Evolutionary conservation across 1,284 basidiomycete genomes (phyloP).

Genomic region (Violaceomyces palustris): DNA sequence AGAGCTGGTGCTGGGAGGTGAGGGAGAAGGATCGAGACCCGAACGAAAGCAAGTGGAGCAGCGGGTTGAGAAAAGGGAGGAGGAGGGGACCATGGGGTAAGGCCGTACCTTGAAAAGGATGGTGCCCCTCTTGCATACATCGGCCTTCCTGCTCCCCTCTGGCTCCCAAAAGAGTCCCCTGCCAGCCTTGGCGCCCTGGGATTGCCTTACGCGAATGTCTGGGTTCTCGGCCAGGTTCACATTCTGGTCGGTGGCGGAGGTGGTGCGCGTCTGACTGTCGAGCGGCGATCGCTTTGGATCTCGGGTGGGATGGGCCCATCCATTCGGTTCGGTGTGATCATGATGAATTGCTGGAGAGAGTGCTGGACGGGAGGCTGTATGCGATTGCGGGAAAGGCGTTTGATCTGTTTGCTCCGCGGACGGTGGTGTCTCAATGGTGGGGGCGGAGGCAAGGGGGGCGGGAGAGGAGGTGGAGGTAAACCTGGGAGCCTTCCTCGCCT

Average conservation of each 20-base stretch:
- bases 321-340: too few species aligned
- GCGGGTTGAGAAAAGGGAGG: slow-evolving; percentile 13
- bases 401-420: too few species aligned
- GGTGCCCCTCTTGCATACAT: slow-evolving; percentile 12
- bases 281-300: too few species aligned
- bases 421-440: slow-evolving; percentile 6
- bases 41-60: slow-evolving; percentile 21
- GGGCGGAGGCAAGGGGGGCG: neutral
- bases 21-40: neutral
- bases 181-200: neutral
- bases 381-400: too few species aligned
- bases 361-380: too few species aligned
- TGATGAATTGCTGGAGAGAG: neutral
- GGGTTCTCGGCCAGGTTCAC: neutral
- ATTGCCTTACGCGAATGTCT: neutral
- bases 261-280: too few species aligned
- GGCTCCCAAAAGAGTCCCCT: neutral
- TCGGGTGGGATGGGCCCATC: too few species aligned
- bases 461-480: neutral
- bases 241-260: neutral
- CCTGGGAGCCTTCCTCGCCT: slow-evolving; percentile 15
- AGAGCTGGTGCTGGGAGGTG: neutral
- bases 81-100: slow-evolving; percentile 16
- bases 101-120: slow-evolving; percentile 18
- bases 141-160: neutral